Conservation (phyloP, 1,284 basidiomycete genomes). For the Fistulinella cinereoalba region DNA sequence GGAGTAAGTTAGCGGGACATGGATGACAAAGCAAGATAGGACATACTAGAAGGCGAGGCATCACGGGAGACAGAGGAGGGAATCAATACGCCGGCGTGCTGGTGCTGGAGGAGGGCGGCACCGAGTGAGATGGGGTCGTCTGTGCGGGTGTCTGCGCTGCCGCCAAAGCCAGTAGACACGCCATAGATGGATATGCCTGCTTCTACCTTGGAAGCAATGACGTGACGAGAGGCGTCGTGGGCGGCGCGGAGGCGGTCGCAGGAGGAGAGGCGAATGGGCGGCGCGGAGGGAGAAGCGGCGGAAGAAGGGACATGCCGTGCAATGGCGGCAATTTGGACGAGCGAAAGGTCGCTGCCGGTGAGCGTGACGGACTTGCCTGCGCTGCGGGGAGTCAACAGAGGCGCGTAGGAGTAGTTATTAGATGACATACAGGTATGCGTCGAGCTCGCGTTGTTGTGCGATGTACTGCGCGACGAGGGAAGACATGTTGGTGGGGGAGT, state of each 20-base stretch:
- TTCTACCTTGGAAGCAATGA: conserved; percentile 66
- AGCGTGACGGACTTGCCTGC: conserved; percentile 59
- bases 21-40: neutral
- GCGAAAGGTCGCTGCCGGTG: conserved; percentile 68
- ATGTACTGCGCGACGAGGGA: conserved; percentile 48
- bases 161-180: conserved; percentile 81
- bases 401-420: neutral
- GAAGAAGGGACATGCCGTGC: conserved; percentile 54
- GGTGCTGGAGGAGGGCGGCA: conserved; percentile 76
- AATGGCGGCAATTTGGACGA: conserved; percentile 70
- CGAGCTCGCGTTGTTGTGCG: conserved; percentile 49
- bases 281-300: conserved; percentile 7
- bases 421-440: conserved; percentile 49
- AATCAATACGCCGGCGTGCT: conserved; percentile 60
- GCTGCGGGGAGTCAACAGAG: conserved; percentile 35
- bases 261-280: conserved; percentile 49
- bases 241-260: conserved; percentile 47
- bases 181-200: conserved; percentile 74
- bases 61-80: conserved; percentile 24
- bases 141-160: conserved; percentile 73
- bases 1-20: conserved; percentile 5
- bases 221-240: conserved; percentile 56
- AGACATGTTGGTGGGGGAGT: neutral
- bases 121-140: conserved; percentile 67
- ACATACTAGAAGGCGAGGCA: conserved; percentile 38